Base-by-base conservation (phyloP, 2,329 filamentous ascomycete genomes). In the Aspergillus novofumigatus region DNA sequence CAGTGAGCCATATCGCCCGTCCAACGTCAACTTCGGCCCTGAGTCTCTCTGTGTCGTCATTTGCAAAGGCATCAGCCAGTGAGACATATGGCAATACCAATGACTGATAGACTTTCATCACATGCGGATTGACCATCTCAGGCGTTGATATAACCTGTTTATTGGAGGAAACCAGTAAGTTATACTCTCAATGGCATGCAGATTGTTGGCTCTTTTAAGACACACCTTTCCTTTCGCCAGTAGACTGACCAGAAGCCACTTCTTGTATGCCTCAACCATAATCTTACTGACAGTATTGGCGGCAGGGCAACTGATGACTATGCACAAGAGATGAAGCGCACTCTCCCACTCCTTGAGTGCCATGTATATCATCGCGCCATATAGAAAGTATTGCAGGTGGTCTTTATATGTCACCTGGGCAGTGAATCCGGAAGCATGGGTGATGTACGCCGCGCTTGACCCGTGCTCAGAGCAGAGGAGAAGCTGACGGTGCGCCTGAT, bases 201-300 rank as follows among this genome's bases (percentile, higher is more conserved):
- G 8, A 48, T 23, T 47, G 42, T 35, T 49, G 3, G n/a, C 29
- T 20, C 7, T 11, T 1, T n/a, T 44, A 11, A 28, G 2, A 45
- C 28, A 41, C 65, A 83, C 78, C 65, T 80, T 83, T 62, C 92
- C 92, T 53, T 86, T 78, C 6, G 84, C 80, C 20, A 99, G 77
- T 54, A 97, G 80, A 53, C 86, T 85, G 9, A 92, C 82, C 17
- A 99, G 77, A 8, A 95, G 71, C 89, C 91, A 97, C 74, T 93
- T 95, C 76, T 93, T 95, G 79, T 96, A 93, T 5, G 91, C 90
- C 63, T 96, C 91, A 3, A 89, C 80, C 88, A 94, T 94, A 52
- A 95, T 81, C 70, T 86, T 87, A 72, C 88, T 93, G 38, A 84
- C 81, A 32, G 80, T 78, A 21, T 86, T 86, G 52, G 78, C 80